Base-by-base conservation (phyloP, 169 alveolate genomes). In the Eimeria falciformis region DNA sequence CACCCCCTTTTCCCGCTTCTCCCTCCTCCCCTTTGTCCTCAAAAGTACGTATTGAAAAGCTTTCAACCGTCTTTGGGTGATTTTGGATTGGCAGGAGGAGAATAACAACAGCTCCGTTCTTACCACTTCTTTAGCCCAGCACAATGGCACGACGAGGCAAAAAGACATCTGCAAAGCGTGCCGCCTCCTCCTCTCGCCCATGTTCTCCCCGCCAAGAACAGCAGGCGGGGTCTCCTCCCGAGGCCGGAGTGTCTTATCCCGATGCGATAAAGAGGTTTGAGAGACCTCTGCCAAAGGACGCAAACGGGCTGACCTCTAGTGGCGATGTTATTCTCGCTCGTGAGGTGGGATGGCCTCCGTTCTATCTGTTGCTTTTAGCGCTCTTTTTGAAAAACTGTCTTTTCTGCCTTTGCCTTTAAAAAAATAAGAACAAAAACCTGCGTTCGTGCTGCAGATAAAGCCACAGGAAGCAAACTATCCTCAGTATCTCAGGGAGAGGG, bases 81-180 rank as follows among this genome's bases (percentile, higher is more conserved):
- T 46, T 71, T 71, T 71, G 82, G 56, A 47, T 71, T 71, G 82
- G 43, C 82, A 71, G 82, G 82, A 23, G 46, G 43, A 71, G 56
- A 46, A 18, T 29, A 75, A 18, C 66, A 45, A 33, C 85, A 65
- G 43, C 65, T 3, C 65, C n/a, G 1, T 53, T 3, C 65, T 21
- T 3, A 53, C n/a, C 65, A 53, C 65, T 53, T 53, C n/a, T 53
- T 53, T 3, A 17, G 65, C 0, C 65, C 17, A 53, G 65, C 65
- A 75, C 18, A 21, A 75, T 75, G 85, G 85, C 85, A 25, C 85
- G 85, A n/a, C 85, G 85, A 37, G n/a, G 43, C 85, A 75, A 43
- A 43, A 75, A 46, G 85, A 29, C 62, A 45, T 71, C 56, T 0
- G 40, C 40, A 33, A 33, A 33, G 40, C 40, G 40, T 2, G 40